Evolutionary conservation across 169 alveolate species (phyloP), one percentile per base, ranked within the genome.

Genomic region (Eimeria tenella): DNA sequence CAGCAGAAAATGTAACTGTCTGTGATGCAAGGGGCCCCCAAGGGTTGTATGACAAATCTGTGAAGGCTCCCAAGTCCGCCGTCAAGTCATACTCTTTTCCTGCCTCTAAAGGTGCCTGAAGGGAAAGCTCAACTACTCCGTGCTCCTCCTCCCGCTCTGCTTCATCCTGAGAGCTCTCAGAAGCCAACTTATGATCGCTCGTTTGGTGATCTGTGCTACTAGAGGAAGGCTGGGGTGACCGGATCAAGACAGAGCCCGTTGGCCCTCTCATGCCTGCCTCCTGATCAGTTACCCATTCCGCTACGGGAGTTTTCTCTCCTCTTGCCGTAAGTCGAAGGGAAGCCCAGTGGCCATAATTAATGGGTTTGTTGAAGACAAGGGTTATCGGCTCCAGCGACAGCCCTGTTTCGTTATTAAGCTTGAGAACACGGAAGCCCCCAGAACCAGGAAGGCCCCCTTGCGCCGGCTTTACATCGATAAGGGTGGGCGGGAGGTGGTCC

Each of bases 271-370:
- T 58, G 84, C 89, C 81, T 4, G 89, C 93, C 79, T 93, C 95
- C 62, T 53, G 62, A 50, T 93, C 95, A 0, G 95, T 25, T 9
- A 49, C 52, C 94, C 91, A 81, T 65, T 74, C 87, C 25, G 65
- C 86, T 13, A 68, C 93, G 17, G 93, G 83, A 4, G 19, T 49
- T 50, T 5, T 82, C 4, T 19, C 49, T 1, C 84, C 70, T 9
- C 91, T 55, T 11, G 86, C 75, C 8, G 55, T 83, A 94, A 63
- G 96, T 68, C 68, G 87, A 68, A 91, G 95, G 86, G 93, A 65
- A n/a, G 96, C 96, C 96, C 97, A 95, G 90, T 96, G 97, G 1
- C 97, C 97, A 77, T 90, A 96, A 94, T 63, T 94, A 88, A 96
- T 89, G 23, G 97, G 95, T 89, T 94, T 93, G 86, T 95, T 90